Conservation (phyloP, 768 basidiomycete genomes). For the Plicaturopsis crispa region DNA sequence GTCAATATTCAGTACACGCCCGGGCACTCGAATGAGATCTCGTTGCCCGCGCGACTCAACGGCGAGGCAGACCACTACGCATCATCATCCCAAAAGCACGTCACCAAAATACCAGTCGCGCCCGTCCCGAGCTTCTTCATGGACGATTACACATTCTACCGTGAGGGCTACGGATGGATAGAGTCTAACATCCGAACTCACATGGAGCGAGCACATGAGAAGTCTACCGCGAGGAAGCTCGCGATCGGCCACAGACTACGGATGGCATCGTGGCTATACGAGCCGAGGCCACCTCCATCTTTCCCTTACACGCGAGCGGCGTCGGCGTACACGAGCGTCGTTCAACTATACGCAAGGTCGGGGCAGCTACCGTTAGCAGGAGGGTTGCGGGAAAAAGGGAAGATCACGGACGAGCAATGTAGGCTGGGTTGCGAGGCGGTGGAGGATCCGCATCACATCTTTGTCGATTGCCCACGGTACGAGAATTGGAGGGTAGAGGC, state of each 20-base stretch:
- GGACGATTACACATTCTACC: conserved; percentile 6
- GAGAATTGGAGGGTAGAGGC: too few relatives aligned
- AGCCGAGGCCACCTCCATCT: conserved; percentile 4
- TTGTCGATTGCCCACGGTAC: too few relatives aligned
- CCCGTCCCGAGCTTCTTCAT: conserved; percentile 10
- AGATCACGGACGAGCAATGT: too few relatives aligned
- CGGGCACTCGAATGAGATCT: conserved; percentile 2
- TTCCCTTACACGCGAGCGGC: conserved; percentile 7
- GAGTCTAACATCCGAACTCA: conserved; percentile 3
- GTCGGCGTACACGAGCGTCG: conserved; percentile 9
- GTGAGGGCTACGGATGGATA: conserved; percentile 2
- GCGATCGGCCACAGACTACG: too few relatives aligned
- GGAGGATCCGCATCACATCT: too few relatives aligned
- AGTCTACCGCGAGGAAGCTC: too few relatives aligned
- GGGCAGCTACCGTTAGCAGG: conserved; percentile 9
- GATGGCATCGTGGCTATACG: too few relatives aligned
- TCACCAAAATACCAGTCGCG: neutral
- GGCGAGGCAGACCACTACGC: conserved; percentile 7
- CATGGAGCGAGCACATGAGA: too few relatives aligned
- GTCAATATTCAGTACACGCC: conserved; percentile 1
- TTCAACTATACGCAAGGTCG: conserved; percentile 11
- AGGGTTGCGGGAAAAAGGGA: too few relatives aligned
- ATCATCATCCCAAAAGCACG: conserved; percentile 1
- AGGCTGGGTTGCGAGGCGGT: too few relatives aligned
- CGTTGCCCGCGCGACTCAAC: conserved; percentile 2